Evolutionary conservation across 352 stramenopile species (phyloP).

Genomic region (Phytophthora multivora): DNA sequence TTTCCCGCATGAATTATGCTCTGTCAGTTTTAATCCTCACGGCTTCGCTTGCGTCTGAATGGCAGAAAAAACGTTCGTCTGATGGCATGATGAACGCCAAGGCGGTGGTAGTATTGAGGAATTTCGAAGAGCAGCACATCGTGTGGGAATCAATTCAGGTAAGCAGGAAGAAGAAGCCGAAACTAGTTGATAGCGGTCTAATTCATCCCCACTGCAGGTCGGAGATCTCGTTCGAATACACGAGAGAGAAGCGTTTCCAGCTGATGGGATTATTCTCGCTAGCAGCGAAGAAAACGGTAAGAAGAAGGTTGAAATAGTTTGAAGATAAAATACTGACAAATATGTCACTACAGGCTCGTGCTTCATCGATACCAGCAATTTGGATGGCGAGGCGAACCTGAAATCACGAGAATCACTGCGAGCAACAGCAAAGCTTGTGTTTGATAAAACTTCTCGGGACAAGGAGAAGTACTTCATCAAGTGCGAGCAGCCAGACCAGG

Average conservation of each 20-base stretch:
- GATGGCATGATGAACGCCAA: constrained; percentile 70
- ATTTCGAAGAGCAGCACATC: constrained; percentile 62
- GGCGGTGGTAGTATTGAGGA: constrained; percentile 58
- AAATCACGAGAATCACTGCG: constrained; percentile 64
- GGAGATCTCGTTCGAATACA: constrained; percentile 87
- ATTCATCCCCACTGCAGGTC: constrained; percentile 40
- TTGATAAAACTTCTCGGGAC: constrained; percentile 37
- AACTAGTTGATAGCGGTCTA: not conserved
- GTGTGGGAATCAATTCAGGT: constrained; percentile 82
- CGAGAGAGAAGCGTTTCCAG: constrained; percentile 89
- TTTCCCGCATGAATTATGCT: constrained; percentile 5
- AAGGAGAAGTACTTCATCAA: constrained; percentile 69
- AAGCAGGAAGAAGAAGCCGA: not conserved
- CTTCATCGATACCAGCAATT: constrained; percentile 85
- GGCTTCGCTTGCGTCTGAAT: constrained; percentile 20
- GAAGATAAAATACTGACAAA: not conserved
- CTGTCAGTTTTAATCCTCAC: constrained; percentile 11
- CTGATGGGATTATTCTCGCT: constrained; percentile 91
- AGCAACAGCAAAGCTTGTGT: constrained; percentile 42
- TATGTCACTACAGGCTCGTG: constrained; percentile 47
- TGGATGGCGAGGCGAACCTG: constrained; percentile 83
- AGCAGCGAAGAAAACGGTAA: constrained; percentile 82
- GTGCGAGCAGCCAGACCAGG: constrained; percentile 77
- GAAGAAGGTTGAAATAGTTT: too few species aligned
- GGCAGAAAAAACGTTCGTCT: constrained; percentile 52